Evolutionary conservation across 805 yeast species (phyloP).

Genomic region (Lachancea mirantina): DNA sequence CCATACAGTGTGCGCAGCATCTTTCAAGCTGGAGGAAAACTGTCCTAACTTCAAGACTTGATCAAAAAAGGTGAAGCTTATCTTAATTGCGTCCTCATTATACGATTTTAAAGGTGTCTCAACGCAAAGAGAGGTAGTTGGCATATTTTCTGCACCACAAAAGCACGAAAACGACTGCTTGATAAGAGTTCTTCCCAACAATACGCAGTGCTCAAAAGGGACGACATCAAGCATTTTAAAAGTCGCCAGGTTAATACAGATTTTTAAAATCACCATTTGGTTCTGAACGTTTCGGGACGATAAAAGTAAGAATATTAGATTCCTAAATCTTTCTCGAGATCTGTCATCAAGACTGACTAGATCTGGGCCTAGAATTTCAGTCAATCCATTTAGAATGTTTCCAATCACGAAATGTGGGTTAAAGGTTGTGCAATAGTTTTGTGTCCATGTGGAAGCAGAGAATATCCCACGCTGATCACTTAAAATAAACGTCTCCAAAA

Average conservation of each 20-base stretch:
- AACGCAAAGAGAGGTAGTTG: no score
- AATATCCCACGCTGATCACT: constrained; percentile 46
- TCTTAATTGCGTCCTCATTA: constrained; percentile 7
- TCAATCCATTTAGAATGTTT: constrained; percentile 38
- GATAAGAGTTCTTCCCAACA: no score
- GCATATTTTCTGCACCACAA: background rate
- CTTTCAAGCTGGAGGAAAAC: constrained; percentile 37
- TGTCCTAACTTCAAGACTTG: constrained; percentile 53
- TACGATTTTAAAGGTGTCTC: no score
- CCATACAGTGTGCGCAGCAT: constrained; percentile 55
- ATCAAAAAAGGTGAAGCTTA: constrained; percentile 49
- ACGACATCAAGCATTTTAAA: constrained; percentile 20
- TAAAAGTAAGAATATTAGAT: constrained; percentile 31
- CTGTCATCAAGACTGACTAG: constrained; percentile 29
- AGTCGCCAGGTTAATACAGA: constrained; percentile 23
- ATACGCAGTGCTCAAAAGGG: constrained; percentile 31
- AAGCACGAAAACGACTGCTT: no score
- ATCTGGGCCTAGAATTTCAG: constrained; percentile 55
- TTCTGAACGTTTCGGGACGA: constrained; percentile 32
- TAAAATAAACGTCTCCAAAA: constrained; percentile 35
- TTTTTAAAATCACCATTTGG: constrained; percentile 16
- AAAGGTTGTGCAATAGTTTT: constrained; percentile 42
- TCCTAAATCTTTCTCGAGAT: constrained; percentile 31
- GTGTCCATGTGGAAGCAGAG: constrained; percentile 37
- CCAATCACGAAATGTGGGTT: constrained; percentile 41